These are phyloP conservation scores for Erodium trifolium DNA, from an alignment of 441 rosid species.

Conservation along the genomic window DNA sequence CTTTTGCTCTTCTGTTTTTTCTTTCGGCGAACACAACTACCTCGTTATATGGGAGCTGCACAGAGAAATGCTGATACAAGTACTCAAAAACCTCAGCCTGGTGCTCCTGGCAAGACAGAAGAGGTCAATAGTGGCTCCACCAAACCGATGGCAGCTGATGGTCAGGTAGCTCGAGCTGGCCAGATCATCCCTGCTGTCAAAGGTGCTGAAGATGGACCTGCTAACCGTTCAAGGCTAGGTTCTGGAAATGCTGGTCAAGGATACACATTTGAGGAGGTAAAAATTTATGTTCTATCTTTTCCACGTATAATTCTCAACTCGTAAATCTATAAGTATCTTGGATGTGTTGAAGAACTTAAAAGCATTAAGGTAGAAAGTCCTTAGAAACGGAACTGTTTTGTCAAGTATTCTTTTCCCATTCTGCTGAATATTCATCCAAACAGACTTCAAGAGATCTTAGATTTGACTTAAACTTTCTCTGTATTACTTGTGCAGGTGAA, in stretches of 20 bases:
- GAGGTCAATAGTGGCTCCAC: constrained; percentile 59
- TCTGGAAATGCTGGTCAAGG: constrained; percentile 99
- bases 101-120: constrained; percentile 61
- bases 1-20: constrained; percentile 88
- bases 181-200: constrained; percentile 62
- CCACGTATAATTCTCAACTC: not conserved
- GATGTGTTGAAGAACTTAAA: no score
- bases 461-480: not conserved
- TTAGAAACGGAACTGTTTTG: not conserved
- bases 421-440: not conserved
- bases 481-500: constrained; percentile 54
- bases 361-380: not conserved
- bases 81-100: constrained; percentile 67
- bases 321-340: not conserved
- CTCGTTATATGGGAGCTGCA: constrained; percentile 41
- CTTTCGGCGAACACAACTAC: constrained; percentile 64
- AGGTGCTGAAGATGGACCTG: constrained; percentile 75
- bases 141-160: constrained; percentile 61
- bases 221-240: constrained; percentile 72
- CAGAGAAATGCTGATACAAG: constrained; percentile 67
- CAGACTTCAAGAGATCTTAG: not conserved
- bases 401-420: not conserved
- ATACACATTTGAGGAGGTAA: constrained; percentile 97
- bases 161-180: constrained; percentile 60
- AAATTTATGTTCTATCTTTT: constrained; percentile 11